Base-by-base conservation (phyloP, 2,329 filamentous ascomycete species). In the Fusarium camptoceras region DNA sequence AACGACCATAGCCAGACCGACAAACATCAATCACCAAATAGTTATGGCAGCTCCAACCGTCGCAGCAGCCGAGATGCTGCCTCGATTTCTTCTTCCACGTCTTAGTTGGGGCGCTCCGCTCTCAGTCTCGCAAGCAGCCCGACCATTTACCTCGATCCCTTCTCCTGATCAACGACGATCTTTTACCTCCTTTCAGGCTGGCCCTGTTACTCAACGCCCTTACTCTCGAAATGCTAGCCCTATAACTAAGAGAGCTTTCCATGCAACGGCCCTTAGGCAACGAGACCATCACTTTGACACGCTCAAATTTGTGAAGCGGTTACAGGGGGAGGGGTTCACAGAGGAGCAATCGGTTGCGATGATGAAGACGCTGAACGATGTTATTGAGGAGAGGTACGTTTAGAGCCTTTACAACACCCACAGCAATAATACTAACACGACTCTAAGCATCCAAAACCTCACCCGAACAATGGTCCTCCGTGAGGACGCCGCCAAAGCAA, bases 241-340 rank as follows among this genome's bases (percentile, higher is more conserved):
- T 3, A 72, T 76, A 25, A 51, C 76, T 5, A 77, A 78, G 46
- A 81, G 85, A 64, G 81, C 84, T 0, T 95, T 98, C 78, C 92
- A 94, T 79, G 87, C 89, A 37, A 91, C 93, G 1, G 57, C 73
- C 2, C 76, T 81, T 39, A 86, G 83, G 53, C 78, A 80, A 55
- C 88, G 92, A 70, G 94, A 98, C 76, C 96, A 99, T 81, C 94
- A 99, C 81, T 99, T 99, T 78, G 96, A 99, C 81, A 99, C 96
- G 1, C 88, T 99, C 67, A 98, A 97, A 83, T 97, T 99, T 78
- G 94, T 99, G 41, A 93, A 97, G 82, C 87, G 93, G 55, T 85
- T 99, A 42, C 91, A 95, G 79, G 89, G 89, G 72, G 96, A 99
- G 79, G 96, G 96, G 0, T 98, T 98, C 80, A 97, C 94, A 25